Evolutionary conservation across 192 early-diverging fungal species (phyloP).

Genomic region (Spizellomyces sp.): DNA sequence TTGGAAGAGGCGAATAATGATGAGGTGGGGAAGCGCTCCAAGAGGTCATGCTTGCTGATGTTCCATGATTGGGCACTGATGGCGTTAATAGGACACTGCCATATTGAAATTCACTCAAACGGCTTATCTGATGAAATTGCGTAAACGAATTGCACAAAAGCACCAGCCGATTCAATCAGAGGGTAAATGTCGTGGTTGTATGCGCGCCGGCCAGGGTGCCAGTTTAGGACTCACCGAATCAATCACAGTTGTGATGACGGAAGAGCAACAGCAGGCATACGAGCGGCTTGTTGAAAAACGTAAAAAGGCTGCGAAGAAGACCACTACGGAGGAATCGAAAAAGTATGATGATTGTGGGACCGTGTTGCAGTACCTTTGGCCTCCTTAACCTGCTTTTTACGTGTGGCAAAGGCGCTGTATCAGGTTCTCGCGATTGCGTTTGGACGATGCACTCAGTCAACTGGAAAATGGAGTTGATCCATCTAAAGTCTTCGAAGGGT

Average conservation of each 20-base stretch:
- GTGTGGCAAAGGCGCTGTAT: slow-evolving; percentile 28
- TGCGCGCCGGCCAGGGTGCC: not conserved
- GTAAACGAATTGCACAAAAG: slow-evolving; percentile 29
- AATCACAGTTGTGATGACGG: slow-evolving; percentile 58
- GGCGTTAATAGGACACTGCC: slow-evolving; percentile 67
- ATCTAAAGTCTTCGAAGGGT: slow-evolving; percentile 90
- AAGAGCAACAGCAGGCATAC: slow-evolving; percentile 84
- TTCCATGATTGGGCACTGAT: no score
- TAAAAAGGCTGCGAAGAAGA: slow-evolving; percentile 76
- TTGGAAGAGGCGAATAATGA: slow-evolving; percentile 78
- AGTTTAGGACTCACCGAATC: slow-evolving; percentile 2
- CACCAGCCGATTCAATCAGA: slow-evolving; percentile 22
- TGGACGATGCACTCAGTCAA: slow-evolving; percentile 91
- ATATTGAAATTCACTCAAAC: slow-evolving; percentile 81
- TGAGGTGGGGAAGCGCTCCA: slow-evolving; percentile 53
- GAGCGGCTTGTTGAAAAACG: slow-evolving; percentile 85
- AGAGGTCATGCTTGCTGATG: no score
- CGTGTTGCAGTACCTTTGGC: not conserved
- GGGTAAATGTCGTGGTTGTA: not conserved
- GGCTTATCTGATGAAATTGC: slow-evolving; percentile 64
- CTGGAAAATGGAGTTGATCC: slow-evolving; percentile 76
- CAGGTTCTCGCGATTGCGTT: slow-evolving; percentile 29
- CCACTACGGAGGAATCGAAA: slow-evolving; percentile 74
- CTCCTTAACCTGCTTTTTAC: not conserved
- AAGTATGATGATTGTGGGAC: slow-evolving; percentile 41